Evolutionary conservation across 805 yeast species (phyloP).

Genomic region (Schwanniomyces sp.): DNA sequence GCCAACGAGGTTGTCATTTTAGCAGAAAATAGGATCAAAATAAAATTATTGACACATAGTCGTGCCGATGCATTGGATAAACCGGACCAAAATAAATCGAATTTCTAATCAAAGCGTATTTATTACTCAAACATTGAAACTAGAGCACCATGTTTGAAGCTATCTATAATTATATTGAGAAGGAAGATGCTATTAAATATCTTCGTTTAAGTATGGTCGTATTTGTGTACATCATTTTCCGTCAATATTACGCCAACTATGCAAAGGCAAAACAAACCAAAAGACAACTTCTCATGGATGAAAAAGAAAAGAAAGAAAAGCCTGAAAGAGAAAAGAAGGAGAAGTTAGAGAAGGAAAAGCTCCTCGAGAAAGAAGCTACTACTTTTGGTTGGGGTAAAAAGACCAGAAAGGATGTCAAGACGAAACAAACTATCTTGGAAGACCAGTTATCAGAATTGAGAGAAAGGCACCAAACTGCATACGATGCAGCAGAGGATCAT

Average conservation of each 20-base stretch:
- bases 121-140: background rate
- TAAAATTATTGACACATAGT: background rate
- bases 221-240: conserved; percentile 62
- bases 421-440: conserved; percentile 55
- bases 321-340: conserved; percentile 35
- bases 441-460: conserved; percentile 39
- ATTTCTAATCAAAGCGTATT: background rate
- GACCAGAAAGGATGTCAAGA: conserved; percentile 60
- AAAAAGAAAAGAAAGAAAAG: conserved; percentile 37
- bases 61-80: background rate
- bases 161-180: conserved; percentile 35
- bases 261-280: conserved; percentile 55
- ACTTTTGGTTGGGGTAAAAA: conserved; percentile 80
- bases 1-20: too few species aligned
- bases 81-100: background rate
- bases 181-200: conserved; percentile 44
- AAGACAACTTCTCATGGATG: conserved; percentile 48
- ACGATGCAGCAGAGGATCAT: conserved; percentile 54
- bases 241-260: conserved; percentile 57
- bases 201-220: conserved; percentile 50
- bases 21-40: too few species aligned
- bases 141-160: conserved; percentile 21
- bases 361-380: conserved; percentile 38
- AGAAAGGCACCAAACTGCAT: conserved; percentile 44
- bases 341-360: conserved; percentile 27